A percentile compares a stretch with the other conserved stretches of the same genome.
These are phyloP conservation scores for Serendipita vermifera DNA, from an alignment of 768 basidiomycete genomes.

Conservation along the genomic window DNA sequence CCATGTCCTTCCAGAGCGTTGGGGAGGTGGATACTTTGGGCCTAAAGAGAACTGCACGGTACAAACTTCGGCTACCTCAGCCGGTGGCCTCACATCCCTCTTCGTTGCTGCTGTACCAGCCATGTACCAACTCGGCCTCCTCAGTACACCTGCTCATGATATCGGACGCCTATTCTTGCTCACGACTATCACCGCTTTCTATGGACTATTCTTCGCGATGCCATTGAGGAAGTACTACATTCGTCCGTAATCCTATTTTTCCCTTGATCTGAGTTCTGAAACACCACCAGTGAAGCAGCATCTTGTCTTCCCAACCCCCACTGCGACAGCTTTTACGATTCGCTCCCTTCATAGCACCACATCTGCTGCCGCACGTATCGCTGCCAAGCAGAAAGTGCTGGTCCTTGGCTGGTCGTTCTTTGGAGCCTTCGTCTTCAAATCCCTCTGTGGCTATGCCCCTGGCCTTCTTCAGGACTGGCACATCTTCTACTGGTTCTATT, in stretches of 20 bases:
- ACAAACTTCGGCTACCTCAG: conserved; percentile 24
- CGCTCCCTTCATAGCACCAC: conserved; percentile 43
- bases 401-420: conserved; percentile 37
- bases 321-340: conserved; percentile 55
- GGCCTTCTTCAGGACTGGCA: conserved; percentile 56
- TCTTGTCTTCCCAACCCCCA: conserved; percentile 49
- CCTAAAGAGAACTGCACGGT: conserved; percentile 47
- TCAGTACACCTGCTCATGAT: conserved; percentile 36
- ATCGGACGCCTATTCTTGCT: conserved; percentile 45
- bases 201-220: conserved; percentile 54
- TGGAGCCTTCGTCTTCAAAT: conserved; percentile 38
- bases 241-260: conserved; percentile 13
- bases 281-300: conserved; percentile 37
- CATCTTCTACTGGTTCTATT: conserved; percentile 47
- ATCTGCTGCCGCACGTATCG: conserved; percentile 30
- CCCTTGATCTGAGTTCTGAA: neutral
- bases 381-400: conserved; percentile 44
- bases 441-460: conserved; percentile 44
- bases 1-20: conserved; percentile 32
- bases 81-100: conserved; percentile 46
- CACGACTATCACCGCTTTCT: conserved; percentile 41
- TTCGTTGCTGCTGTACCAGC: conserved; percentile 49
- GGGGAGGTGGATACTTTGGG: conserved; percentile 46
- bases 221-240: conserved; percentile 51
- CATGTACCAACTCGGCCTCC: conserved; percentile 42